These are phyloP conservation scores for Eucalyptus leucophloia DNA, from an alignment of 345 rosid genomes.

Conservation along the genomic window DNA sequence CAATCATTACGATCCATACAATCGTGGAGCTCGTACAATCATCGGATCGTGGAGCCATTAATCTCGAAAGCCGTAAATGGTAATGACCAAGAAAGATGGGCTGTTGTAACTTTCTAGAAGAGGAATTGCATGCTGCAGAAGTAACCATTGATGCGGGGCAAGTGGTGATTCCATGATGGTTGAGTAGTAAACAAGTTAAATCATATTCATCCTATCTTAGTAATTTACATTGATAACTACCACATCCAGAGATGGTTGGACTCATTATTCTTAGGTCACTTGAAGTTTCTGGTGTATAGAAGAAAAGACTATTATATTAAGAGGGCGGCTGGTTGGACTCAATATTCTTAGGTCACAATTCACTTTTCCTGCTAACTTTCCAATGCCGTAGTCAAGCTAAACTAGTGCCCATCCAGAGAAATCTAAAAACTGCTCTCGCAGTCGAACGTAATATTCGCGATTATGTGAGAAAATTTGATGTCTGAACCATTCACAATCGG, in stretches of 20 bases:
- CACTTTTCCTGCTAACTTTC: not conserved
- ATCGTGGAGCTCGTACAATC: not conserved
- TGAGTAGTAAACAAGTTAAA: no score
- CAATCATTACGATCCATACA: not conserved
- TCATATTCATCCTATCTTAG: no score
- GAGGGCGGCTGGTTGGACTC: not conserved
- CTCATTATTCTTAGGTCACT: not conserved
- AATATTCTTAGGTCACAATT: not conserved
- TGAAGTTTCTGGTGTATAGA: not conserved
- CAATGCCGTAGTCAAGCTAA: not conserved
- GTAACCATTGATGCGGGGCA: not conserved
- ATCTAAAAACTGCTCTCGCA: not conserved
- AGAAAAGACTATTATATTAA: not conserved
- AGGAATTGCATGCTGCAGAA: no score
- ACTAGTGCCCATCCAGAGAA: not conserved
- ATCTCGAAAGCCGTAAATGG: not conserved
- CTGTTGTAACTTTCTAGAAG: not conserved
- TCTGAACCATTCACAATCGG: not conserved
- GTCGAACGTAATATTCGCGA: not conserved
- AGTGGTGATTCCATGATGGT: no score
- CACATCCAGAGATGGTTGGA: no score
- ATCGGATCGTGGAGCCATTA: not conserved
- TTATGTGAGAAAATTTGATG: no score
- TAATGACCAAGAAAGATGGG: not conserved
- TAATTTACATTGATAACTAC: not conserved